Percentiles rank a stretch among this genome's conserved stretches.
These are phyloP conservation scores for Sphagnum magellanicum DNA, from an alignment of 228 moss, liverwort and hornwort genomes.

Conservation along the genomic window DNA sequence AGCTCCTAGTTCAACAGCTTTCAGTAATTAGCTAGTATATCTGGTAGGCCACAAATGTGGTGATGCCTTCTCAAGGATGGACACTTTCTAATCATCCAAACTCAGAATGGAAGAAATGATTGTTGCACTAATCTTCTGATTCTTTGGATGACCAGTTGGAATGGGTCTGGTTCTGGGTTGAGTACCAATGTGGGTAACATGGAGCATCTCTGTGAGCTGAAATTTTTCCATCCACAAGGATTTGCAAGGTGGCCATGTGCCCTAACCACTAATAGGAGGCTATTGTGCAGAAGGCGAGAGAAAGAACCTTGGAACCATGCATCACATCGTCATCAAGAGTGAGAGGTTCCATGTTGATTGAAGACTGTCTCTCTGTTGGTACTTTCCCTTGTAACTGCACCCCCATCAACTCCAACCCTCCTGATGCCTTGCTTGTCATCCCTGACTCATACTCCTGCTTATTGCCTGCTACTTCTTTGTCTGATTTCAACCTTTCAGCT, in stretches of 20 bases:
- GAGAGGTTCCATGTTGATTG: slow-evolving; percentile 38
- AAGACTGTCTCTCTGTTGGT: slow-evolving; percentile 27
- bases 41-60: too few species aligned
- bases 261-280: too few species aligned
- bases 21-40: too few species aligned
- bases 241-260: not conserved
- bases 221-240: not conserved
- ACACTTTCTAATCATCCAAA: too few species aligned
- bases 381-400: not conserved
- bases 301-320: slow-evolving; percentile 17
- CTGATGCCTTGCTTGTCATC: slow-evolving; percentile 16
- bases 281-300: not conserved
- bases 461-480: too few species aligned
- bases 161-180: not conserved
- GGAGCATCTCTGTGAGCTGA: not conserved
- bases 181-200: not conserved
- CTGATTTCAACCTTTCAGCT: too few species aligned
- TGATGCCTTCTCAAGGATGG: not conserved
- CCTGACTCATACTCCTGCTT: not conserved
- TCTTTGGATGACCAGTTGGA: not conserved
- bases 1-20: too few species aligned
- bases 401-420: slow-evolving; percentile 6
- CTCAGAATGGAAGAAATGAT: not conserved
- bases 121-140: not conserved
- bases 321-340: slow-evolving; percentile 14